These are phyloP conservation scores for Daedaleopsis nitida DNA, from an alignment of 768 basidiomycete species.

Conservation along the genomic window DNA sequence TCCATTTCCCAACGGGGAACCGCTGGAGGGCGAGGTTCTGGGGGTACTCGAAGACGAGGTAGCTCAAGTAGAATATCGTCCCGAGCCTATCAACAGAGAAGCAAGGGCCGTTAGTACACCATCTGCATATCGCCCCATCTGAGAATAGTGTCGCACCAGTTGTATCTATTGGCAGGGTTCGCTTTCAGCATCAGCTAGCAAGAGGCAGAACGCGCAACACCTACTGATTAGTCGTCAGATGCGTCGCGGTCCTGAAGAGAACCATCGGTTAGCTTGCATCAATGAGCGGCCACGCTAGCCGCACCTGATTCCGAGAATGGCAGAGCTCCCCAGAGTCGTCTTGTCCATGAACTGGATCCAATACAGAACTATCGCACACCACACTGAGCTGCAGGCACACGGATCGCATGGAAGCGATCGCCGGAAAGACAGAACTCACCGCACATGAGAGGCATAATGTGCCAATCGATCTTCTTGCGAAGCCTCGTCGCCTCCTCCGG, in stretches of 20 bases:
- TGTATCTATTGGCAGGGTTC: slow-evolving; percentile 46
- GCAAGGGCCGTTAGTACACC: too few species aligned
- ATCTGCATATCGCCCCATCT: too few species aligned
- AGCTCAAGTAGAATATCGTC: slow-evolving; percentile 73
- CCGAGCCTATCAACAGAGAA: slow-evolving; percentile 70
- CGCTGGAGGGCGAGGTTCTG: slow-evolving; percentile 72
- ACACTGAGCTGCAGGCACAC: background rate
- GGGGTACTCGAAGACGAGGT: slow-evolving; percentile 72
- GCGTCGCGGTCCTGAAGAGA: slow-evolving; percentile 50
- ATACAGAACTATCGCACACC: slow-evolving; percentile 13
- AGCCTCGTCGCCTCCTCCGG: slow-evolving; percentile 53
- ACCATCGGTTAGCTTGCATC: too few species aligned
- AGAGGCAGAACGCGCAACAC: background rate
- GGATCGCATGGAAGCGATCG: background rate
- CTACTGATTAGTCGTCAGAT: slow-evolving; percentile 67
- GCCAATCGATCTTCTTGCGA: slow-evolving; percentile 64
- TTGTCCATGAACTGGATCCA: slow-evolving; percentile 85
- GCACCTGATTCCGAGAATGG: slow-evolving; percentile 72
- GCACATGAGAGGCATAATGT: slow-evolving; percentile 73
- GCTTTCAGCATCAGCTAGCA: background rate
- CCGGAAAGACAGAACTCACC: slow-evolving; percentile 43
- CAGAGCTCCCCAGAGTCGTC: slow-evolving; percentile 64
- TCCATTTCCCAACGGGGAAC: slow-evolving; percentile 80
- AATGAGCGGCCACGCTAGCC: slow-evolving; percentile 17
- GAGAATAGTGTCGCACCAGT: slow-evolving; percentile 46